These are phyloP conservation scores for Exophiala mesophila DNA, from an alignment of 2,329 filamentous ascomycete species.

Conservation along the genomic window DNA sequence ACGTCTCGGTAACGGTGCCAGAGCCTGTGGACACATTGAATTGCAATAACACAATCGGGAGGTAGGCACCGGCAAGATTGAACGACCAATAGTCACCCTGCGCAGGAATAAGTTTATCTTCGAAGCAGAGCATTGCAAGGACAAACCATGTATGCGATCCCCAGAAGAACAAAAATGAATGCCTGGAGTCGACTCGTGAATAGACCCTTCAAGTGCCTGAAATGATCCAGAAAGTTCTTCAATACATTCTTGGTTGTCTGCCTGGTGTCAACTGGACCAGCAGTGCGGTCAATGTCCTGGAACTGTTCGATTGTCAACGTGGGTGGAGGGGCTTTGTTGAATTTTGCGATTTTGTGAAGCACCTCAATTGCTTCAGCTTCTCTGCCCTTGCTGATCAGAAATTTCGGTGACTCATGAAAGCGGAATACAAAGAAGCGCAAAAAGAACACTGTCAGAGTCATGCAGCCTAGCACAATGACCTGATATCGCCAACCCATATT, in stretches of 20 bases:
- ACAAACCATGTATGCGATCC: slow-evolving; percentile 41
- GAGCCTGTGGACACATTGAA: slow-evolving; percentile 29
- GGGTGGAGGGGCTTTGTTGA: slow-evolving; percentile 67
- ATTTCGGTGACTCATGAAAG: slow-evolving; percentile 82
- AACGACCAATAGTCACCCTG: slow-evolving; percentile 33
- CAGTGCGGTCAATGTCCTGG: slow-evolving; percentile 49
- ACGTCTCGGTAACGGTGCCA: slow-evolving; percentile 27
- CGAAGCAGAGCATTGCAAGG: slow-evolving; percentile 20
- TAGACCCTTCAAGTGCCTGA: slow-evolving; percentile 30
- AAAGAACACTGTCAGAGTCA: slow-evolving; percentile 73
- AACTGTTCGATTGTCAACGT: slow-evolving; percentile 64
- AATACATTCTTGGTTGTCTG: slow-evolving; percentile 18
- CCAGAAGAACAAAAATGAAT: slow-evolving; percentile 25
- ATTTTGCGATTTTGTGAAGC: slow-evolving; percentile 70
- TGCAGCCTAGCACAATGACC: slow-evolving; percentile 60
- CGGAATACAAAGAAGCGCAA: slow-evolving; percentile 75
- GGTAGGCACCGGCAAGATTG: slow-evolving; percentile 36
- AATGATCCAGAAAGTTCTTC: slow-evolving; percentile 32
- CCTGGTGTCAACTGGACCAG: slow-evolving; percentile 5
- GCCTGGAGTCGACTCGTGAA: slow-evolving; percentile 33
- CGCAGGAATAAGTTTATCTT: slow-evolving; percentile 24
- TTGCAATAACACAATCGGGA: slow-evolving; percentile 31
- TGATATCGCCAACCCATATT: slow-evolving; percentile 52
- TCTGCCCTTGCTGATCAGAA: slow-evolving; percentile 67
- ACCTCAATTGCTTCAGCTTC: slow-evolving; percentile 75